phyloP scores from a whole-genome alignment of 805 yeast species.

The Nakazawaea populi region DNA sequence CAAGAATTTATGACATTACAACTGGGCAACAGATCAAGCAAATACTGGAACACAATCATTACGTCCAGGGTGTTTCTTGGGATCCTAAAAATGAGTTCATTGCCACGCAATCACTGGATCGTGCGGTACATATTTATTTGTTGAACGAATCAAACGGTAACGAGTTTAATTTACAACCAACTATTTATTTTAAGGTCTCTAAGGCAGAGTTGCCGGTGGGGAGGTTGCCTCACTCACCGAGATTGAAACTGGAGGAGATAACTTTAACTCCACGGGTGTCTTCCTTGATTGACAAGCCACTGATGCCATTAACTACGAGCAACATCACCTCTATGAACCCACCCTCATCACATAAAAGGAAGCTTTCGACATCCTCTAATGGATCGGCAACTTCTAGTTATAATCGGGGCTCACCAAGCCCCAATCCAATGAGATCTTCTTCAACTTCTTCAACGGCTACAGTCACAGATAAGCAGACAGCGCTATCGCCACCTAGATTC shows the following conservation, averaged over 20 bases:
- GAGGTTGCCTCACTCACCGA: conserved; percentile 11
- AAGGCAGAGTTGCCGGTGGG: conserved; percentile 50
- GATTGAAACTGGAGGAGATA: conserved; percentile 11
- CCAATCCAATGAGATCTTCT: conserved; percentile 1
- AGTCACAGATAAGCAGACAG: not conserved
- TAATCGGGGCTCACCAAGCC: conserved; percentile 7
- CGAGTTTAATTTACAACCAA: conserved; percentile 29
- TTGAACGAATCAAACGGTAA: conserved; percentile 20
- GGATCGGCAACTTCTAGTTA: conserved; percentile 20
- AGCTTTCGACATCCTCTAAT: conserved; percentile 33
- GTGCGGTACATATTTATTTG: conserved; percentile 69
- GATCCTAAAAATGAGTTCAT: conserved; percentile 77
- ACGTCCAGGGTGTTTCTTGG: conserved; percentile 96
- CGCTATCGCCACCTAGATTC: conserved; percentile 18
- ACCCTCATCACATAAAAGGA: conserved; percentile 28
- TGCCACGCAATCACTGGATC: conserved; percentile 87
- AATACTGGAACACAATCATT: conserved; percentile 73
- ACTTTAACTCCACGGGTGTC: not conserved
- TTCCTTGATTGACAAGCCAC: not conserved
- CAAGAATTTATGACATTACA: conserved; percentile 57
- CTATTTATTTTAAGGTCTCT: conserved; percentile 41
- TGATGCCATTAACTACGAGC: conserved; percentile 2
- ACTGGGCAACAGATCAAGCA: conserved; percentile 54
- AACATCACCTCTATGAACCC: conserved; percentile 13
- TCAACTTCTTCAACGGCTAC: conserved; percentile 3